Conservation (phyloP, 352 stramenopile species). For the Phytopythium mirpurense region DNA sequence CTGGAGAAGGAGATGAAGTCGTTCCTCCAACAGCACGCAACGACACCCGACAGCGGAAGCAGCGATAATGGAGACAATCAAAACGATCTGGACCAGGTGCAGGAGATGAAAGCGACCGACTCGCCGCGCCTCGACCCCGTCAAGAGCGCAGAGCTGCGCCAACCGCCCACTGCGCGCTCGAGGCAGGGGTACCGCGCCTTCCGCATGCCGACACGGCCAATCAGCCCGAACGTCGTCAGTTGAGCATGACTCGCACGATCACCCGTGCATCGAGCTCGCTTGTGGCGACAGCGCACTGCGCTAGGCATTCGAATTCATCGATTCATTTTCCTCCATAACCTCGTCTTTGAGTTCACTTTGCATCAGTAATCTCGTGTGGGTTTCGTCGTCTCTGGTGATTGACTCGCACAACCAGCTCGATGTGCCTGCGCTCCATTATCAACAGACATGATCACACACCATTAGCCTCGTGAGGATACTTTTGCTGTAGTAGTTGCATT, state of each 20-base stretch:
- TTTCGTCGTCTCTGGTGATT: neutral
- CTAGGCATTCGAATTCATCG: too few relatives aligned
- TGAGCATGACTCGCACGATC: neutral
- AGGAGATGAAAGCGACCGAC: conserved; percentile 21
- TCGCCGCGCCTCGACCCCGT: conserved; percentile 37
- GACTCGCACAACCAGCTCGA: conserved; percentile 28
- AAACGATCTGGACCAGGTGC: conserved; percentile 11
- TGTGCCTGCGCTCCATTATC: conserved; percentile 16
- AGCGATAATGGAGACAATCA: conserved; percentile 8
- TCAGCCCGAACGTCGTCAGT: conserved; percentile 8
- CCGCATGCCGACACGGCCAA: conserved; percentile 31
- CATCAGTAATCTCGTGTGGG: neutral
- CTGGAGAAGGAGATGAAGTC: conserved; percentile 60
- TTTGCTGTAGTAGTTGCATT: neutral
- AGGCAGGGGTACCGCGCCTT: conserved; percentile 47
- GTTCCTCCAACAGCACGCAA: conserved; percentile 31
- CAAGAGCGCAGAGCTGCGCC: conserved; percentile 47
- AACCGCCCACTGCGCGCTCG: conserved; percentile 37
- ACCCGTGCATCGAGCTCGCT: too few relatives aligned
- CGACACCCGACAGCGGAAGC: neutral
- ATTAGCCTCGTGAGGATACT: too few relatives aligned
- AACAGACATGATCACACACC: too few relatives aligned
- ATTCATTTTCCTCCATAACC: too few relatives aligned
- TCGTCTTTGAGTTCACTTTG: neutral
- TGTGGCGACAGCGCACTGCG: too few relatives aligned